Base-by-base conservation (phyloP, 2,329 filamentous ascomycete species). In the Alternaria ethzedia region DNA sequence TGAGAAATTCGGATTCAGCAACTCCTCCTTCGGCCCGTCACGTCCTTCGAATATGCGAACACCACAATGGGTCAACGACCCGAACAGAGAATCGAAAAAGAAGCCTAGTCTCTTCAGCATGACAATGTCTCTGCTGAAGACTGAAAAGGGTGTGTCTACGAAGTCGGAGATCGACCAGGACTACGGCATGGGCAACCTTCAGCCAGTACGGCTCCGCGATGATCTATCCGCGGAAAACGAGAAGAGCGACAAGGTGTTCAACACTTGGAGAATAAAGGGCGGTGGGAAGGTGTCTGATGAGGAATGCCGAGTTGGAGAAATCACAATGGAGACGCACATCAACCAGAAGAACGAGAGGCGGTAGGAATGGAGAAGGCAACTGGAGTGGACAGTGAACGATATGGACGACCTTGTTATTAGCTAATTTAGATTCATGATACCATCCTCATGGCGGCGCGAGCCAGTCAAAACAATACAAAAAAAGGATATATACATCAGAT, bases 201-300 rank as follows among this genome's bases (percentile, higher is more conserved):
- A 67, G 55, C 75, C 73, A 1, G 70, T 77, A 17, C 64, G 70
- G n/a, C 56, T 78, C 23, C 63, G 73, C 26, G 75, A 78, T 46
- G 74, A 76, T 36, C 52, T 75, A 21, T 64, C 71, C 3, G 65
- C 43, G 13, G 52, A 65, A 28, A 57, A 67, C 10, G 70, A 71
- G 32, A 73, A 67, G 54, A 68, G 49, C 43, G 73, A 74, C 4
- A 70, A 72, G 55, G 69, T 69, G 2, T 78, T 75, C 59, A 71
- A 50, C 11, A 67, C 67, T 3, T 79, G 76, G 76, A 68, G 61
- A 26, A 73, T 79, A 11, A 73, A 77, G 32, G 70, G 67, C 8
- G 68, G 67, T 7, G 69, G 76, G 6, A 69, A 67, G 56, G 62
- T 65, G n/a, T 76, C 72, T 20, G 71, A 78, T 12, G 76, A 79